Conservation (phyloP, 2,329 filamentous ascomycete genomes). For the Sporothrix curviconia region DNA sequence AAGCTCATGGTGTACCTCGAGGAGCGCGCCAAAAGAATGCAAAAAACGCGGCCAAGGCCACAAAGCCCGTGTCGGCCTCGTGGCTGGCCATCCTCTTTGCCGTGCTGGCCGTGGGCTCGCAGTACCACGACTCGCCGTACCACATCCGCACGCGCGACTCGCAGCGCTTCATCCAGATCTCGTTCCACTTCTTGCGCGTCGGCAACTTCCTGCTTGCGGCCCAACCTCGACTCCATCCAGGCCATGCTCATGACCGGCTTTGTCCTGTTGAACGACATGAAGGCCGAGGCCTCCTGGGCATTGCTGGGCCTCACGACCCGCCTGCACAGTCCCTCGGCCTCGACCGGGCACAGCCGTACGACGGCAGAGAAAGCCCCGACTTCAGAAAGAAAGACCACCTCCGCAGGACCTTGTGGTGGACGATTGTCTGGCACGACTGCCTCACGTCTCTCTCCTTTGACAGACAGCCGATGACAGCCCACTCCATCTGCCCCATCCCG, state of each 20-base stretch:
- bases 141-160: slow-evolving; percentile 53
- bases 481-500: slow-evolving; percentile 49
- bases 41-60: slow-evolving; percentile 38
- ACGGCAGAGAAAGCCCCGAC: slow-evolving; percentile 42
- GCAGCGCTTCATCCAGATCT: slow-evolving; percentile 56
- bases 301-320: slow-evolving; percentile 57
- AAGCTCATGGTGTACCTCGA: slow-evolving; percentile 60
- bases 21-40: slow-evolving; percentile 53
- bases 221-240: slow-evolving; percentile 60
- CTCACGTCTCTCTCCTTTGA: slow-evolving; percentile 61
- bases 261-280: slow-evolving; percentile 62
- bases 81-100: slow-evolving; percentile 62
- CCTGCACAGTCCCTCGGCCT: slow-evolving; percentile 58
- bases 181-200: slow-evolving; percentile 57
- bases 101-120: slow-evolving; percentile 58
- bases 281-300: slow-evolving; percentile 62
- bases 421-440: slow-evolving; percentile 61
- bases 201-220: slow-evolving; percentile 58
- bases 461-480: slow-evolving; percentile 57
- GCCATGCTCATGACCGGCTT: slow-evolving; percentile 57
- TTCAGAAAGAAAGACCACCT: no score
- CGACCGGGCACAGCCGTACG: slow-evolving; percentile 42
- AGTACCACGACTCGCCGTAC: slow-evolving; percentile 60
- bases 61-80: slow-evolving; percentile 52
- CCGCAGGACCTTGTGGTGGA: no score